A percentile compares a stretch with the other conserved stretches of the same genome.
Evolutionary conservation across 768 basidiomycete genomes (phyloP).

Genomic region (Lactifluus pinguis): DNA sequence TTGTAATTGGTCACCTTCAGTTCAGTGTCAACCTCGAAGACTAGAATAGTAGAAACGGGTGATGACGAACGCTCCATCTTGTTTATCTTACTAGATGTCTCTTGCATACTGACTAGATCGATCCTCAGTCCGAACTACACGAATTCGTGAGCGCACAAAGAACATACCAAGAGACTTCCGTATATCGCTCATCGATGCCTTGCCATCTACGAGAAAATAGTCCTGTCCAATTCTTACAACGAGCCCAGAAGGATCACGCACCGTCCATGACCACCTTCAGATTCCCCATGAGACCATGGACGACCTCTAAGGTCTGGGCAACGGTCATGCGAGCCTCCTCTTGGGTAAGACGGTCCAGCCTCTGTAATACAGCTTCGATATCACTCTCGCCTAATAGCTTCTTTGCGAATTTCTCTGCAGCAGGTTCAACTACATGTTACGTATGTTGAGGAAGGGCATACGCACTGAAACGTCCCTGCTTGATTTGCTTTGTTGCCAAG

Average conservation of each 20-base stretch:
- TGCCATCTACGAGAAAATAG: background rate
- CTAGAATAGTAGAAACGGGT: rapidly evolving
- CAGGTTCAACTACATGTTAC: no score
- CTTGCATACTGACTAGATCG: background rate
- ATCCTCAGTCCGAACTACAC: no score
- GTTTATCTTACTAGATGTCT: background rate
- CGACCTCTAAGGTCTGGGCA: background rate
- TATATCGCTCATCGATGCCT: background rate
- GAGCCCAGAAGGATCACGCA: background rate
- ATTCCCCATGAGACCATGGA: background rate
- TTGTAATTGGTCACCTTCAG: background rate
- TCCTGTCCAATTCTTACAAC: background rate
- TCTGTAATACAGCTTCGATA: no score
- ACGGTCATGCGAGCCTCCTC: background rate
- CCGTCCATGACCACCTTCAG: background rate
- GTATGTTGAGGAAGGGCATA: no score
- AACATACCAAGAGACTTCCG: background rate
- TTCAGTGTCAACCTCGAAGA: background rate
- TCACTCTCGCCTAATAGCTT: no score
- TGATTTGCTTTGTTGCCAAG: no score
- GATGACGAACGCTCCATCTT: conserved; percentile 2
- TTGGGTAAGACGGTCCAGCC: no score
- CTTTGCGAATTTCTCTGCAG: no score
- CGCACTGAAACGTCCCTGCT: no score
- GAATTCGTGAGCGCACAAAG: no score